phyloP scores from a whole-genome alignment of 805 yeast genomes.

The Ogataea degrootiae region DNA sequence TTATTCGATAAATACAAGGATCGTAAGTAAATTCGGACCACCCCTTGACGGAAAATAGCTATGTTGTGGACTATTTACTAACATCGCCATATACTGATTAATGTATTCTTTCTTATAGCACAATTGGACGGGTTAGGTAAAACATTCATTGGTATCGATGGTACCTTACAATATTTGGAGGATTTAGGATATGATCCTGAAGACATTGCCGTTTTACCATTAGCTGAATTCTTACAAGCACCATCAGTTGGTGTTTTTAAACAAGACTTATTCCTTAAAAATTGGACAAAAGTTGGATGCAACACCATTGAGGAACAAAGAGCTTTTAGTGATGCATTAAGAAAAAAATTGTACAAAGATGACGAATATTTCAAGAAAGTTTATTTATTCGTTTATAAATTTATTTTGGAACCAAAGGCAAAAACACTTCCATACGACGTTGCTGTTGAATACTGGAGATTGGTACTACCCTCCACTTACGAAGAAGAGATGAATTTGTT shows the following conservation, averaged over 20 bases:
- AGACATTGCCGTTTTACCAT: slow-evolving; percentile 61
- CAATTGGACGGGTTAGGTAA: slow-evolving; percentile 22
- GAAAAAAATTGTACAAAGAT: slow-evolving; percentile 31
- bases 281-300: slow-evolving; percentile 46
- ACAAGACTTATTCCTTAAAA: slow-evolving; percentile 43
- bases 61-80: not conserved
- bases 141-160: slow-evolving; percentile 63
- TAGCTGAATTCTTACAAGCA: slow-evolving; percentile 65
- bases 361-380: slow-evolving; percentile 45
- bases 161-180: slow-evolving; percentile 62
- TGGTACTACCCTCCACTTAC: slow-evolving; percentile 43
- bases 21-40: slow-evolving; percentile 8
- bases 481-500: slow-evolving; percentile 42
- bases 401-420: slow-evolving; percentile 56
- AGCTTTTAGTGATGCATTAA: slow-evolving; percentile 28
- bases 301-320: slow-evolving; percentile 45
- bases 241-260: slow-evolving; percentile 63
- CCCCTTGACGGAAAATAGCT: too few relatives aligned
- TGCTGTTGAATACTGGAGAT: slow-evolving; percentile 73
- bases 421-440: slow-evolving; percentile 52
- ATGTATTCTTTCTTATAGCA: slow-evolving; percentile 1
- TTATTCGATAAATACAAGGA: slow-evolving; percentile 33
- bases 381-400: slow-evolving; percentile 68
- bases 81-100: not conserved
- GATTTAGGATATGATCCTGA: slow-evolving; percentile 73